These are phyloP conservation scores for Vitis labrusca DNA, from an alignment of 164 flowering plant species.

Conservation along the genomic window DNA sequence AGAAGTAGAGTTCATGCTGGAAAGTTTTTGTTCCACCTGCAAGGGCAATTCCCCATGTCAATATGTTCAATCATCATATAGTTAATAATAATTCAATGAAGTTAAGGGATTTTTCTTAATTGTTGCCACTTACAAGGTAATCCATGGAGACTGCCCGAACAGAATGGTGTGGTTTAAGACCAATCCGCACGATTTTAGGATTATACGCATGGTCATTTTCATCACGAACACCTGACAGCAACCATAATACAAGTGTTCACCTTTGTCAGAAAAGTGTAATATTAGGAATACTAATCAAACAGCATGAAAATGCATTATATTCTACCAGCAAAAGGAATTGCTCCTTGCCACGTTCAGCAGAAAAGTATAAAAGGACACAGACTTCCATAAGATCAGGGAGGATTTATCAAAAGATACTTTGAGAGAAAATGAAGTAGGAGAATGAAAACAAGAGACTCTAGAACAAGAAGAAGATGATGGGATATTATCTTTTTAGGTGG, in stretches of 20 bases:
- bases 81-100: neutral
- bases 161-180: conserved; percentile 93
- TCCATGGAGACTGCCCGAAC: conserved; percentile 87
- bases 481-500: too few species aligned
- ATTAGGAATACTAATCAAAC: neutral
- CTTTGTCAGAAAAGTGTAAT: neutral
- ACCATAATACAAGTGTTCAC: neutral
- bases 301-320: neutral
- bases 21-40: conserved; percentile 82
- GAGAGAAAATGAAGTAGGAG: neutral
- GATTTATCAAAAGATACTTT: neutral
- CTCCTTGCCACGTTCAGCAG: neutral
- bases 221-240: conserved; percentile 78
- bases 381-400: neutral
- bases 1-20: conserved; percentile 41
- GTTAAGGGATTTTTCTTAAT: neutral
- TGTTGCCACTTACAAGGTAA: conserved; percentile 60
- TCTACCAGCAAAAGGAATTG: neutral
- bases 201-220: conserved; percentile 73
- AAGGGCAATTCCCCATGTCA: conserved; percentile 12
- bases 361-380: neutral
- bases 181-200: conserved; percentile 99
- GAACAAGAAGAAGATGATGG: neutral
- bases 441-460: neutral
- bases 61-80: neutral